Evolutionary conservation across 257 asterid species (phyloP).

Genomic region (Anisodus tanguticus): DNA sequence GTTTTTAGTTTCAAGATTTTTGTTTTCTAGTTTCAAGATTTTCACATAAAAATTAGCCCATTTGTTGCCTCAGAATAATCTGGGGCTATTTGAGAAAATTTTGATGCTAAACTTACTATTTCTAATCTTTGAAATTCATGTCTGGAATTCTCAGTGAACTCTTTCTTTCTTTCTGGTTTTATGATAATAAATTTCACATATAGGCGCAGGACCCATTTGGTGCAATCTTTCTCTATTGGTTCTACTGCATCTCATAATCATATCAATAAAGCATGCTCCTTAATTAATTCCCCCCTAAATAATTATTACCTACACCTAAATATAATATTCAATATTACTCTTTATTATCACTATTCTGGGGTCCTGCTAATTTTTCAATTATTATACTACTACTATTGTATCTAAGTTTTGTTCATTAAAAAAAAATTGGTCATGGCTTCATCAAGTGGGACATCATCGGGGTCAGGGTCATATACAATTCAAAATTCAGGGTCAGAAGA

Average conservation of each 20-base stretch:
- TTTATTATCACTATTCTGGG: slow-evolving; percentile 40
- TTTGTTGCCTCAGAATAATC: neutral
- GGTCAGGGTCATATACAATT: slow-evolving; percentile 51
- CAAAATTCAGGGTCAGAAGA: slow-evolving; percentile 69
- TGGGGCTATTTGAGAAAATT: slow-evolving; percentile 3
- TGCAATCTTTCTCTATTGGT: slow-evolving; percentile 98
- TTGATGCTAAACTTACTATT: slow-evolving; percentile 52
- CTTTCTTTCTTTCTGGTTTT: slow-evolving; percentile 71
- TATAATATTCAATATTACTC: neutral
- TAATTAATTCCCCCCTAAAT: neutral
- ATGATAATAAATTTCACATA: slow-evolving; percentile 91
- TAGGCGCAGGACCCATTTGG: slow-evolving; percentile 82
- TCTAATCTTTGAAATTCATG: slow-evolving; percentile 67
- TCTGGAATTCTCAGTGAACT: slow-evolving; percentile 91
- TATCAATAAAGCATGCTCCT: slow-evolving; percentile 28
- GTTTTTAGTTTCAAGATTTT: neutral
- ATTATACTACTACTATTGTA: neutral
- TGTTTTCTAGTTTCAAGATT: neutral
- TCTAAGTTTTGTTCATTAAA: neutral
- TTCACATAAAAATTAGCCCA: neutral
- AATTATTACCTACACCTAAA: neutral
- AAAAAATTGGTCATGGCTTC: slow-evolving; percentile 52
- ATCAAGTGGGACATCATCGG: slow-evolving; percentile 66
- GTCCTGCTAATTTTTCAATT: slow-evolving; percentile 41
- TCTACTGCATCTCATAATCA: slow-evolving; percentile 82